phyloP scores from a whole-genome alignment of 192 early-diverging fungal species.

The Coemansia sp. region DNA sequence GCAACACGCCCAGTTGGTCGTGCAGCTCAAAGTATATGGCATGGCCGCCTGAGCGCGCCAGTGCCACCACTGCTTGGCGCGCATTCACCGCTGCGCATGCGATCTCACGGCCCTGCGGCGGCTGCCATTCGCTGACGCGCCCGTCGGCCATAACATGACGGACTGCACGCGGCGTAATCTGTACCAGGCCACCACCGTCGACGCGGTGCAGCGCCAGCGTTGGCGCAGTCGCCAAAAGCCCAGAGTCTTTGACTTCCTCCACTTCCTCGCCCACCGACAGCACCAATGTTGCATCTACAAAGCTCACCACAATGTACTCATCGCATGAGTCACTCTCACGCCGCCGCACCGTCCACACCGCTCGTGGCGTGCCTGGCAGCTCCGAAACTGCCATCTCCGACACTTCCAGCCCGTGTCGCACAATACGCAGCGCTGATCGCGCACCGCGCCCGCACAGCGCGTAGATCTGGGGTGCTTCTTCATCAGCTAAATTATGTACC shows the following conservation, averaged over 20 bases:
- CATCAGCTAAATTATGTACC: slow-evolving; percentile 85
- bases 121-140: slow-evolving; percentile 92
- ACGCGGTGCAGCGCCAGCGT: slow-evolving; percentile 84
- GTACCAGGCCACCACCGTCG: slow-evolving; percentile 85
- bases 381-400: slow-evolving; percentile 90
- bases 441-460: slow-evolving; percentile 81
- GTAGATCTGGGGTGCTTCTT: slow-evolving; percentile 95
- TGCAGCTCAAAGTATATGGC: slow-evolving; percentile 95
- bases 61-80: slow-evolving; percentile 79
- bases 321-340: slow-evolving; percentile 61
- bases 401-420: slow-evolving; percentile 90
- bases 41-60: slow-evolving; percentile 71
- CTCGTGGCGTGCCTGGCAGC: slow-evolving; percentile 89
- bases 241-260: slow-evolving; percentile 90
- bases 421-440: slow-evolving; percentile 78
- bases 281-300: slow-evolving; percentile 89
- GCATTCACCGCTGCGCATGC: slow-evolving; percentile 77
- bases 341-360: slow-evolving; percentile 76
- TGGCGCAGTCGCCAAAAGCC: slow-evolving; percentile 78
- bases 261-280: slow-evolving; percentile 93
- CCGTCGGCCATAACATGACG: slow-evolving; percentile 85
- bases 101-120: slow-evolving; percentile 72
- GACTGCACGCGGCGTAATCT: slow-evolving; percentile 88
- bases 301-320: slow-evolving; percentile 89
- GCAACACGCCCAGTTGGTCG: slow-evolving; percentile 63